phyloP scores from a whole-genome alignment of 768 basidiomycete genomes.

The Hypholoma sublateritium region DNA sequence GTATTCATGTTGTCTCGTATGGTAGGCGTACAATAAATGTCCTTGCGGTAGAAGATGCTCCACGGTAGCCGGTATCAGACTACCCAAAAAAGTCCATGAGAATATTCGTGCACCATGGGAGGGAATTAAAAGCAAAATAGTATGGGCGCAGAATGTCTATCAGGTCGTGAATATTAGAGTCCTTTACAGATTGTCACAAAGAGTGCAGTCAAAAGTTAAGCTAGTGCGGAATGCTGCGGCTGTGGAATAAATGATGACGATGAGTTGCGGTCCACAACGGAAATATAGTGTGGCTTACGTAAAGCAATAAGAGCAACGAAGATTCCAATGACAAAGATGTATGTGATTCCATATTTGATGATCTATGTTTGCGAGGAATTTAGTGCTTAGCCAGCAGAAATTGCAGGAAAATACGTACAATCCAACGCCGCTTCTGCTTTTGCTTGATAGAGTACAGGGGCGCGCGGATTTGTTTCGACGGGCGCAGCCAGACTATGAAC shows the following conservation, averaged over 20 bases:
- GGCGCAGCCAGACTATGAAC: conserved; percentile 84
- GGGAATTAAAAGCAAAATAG: conserved; percentile 28
- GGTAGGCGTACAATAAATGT: conserved; percentile 48
- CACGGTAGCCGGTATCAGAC: conserved; percentile 27
- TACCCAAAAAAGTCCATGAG: conserved; percentile 36
- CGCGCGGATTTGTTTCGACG: conserved; percentile 91
- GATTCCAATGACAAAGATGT: conserved; percentile 61
- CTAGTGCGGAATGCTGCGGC: conserved; percentile 62
- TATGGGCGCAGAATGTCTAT: conserved; percentile 25
- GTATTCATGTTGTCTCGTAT: conserved; percentile 37
- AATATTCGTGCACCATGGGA: conserved; percentile 30
- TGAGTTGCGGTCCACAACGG: conserved; percentile 8
- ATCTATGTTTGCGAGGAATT: conserved; percentile 48
- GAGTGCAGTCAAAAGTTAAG: conserved; percentile 60
- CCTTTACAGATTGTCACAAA: conserved; percentile 67
- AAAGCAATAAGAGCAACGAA: conserved; percentile 78
- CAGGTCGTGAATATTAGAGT: conserved; percentile 40
- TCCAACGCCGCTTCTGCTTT: conserved; percentile 85
- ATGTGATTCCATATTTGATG: conserved; percentile 82
- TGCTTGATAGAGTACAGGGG: conserved; percentile 90
- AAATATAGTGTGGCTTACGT: conserved; percentile 49
- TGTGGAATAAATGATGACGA: conserved; percentile 22
- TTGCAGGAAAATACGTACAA: conserved; percentile 49
- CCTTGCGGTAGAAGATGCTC: conserved; percentile 38
- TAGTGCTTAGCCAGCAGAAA: conserved; percentile 1